Evolutionary conservation across 768 basidiomycete genomes (phyloP).

Genomic region (Serendipita indica): DNA sequence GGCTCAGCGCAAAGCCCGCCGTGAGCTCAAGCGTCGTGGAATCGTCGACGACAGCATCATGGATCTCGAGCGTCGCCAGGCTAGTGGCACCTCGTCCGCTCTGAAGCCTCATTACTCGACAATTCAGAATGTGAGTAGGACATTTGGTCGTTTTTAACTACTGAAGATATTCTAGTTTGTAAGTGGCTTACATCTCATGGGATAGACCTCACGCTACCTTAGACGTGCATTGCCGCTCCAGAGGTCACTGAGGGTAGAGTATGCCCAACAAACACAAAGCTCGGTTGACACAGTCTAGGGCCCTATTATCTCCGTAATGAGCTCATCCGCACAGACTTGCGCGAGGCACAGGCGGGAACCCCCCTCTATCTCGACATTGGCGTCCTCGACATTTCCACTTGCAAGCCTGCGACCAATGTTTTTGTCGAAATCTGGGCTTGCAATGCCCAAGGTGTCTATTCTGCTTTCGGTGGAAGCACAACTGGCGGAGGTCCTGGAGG

Average conservation of each 20-base stretch:
- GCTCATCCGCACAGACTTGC: slow-evolving; percentile 20
- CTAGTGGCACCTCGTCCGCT: background rate
- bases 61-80: background rate
- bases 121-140: background rate
- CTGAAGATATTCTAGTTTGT: background rate
- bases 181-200: background rate
- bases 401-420: slow-evolving; percentile 23
- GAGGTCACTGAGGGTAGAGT: background rate
- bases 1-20: background rate
- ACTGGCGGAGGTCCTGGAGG: background rate
- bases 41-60: background rate
- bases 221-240: slow-evolving; percentile 1
- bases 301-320: slow-evolving; percentile 22
- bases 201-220: background rate
- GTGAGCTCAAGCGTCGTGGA: background rate
- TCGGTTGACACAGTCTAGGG: slow-evolving; percentile 9
- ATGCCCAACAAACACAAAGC: background rate
- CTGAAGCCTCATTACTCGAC: background rate
- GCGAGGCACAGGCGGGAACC: slow-evolving; percentile 22
- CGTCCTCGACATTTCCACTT: slow-evolving; percentile 26
- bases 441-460: slow-evolving; percentile 12
- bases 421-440: slow-evolving; percentile 28
- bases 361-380: slow-evolving; percentile 25
- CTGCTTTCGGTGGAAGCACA: background rate
- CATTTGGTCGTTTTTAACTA: background rate